Evolutionary conservation across 2,329 filamentous ascomycete species (phyloP).

Genomic region (Gliomastix tumulicola): DNA sequence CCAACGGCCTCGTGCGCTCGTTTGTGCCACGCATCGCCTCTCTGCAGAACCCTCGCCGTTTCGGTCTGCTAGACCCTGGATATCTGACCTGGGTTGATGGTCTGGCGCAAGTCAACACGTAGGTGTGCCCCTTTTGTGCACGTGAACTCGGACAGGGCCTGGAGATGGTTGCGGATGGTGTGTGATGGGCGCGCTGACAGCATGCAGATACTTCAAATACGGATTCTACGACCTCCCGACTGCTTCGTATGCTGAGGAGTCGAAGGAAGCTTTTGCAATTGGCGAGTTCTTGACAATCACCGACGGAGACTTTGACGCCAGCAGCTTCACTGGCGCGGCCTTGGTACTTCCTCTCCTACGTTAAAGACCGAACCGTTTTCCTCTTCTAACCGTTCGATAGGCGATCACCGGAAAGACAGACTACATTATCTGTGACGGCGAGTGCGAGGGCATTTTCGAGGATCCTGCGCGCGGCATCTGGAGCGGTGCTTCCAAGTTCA

Average conservation of each 20-base stretch:
- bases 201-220: constrained; percentile 9
- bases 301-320: constrained; percentile 10
- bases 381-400: background rate
- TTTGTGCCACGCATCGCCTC: constrained; percentile 9
- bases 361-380: background rate
- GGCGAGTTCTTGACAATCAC: constrained; percentile 9
- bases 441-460: constrained; percentile 16
- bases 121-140: too few relatives aligned
- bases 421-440: constrained; percentile 15
- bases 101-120: constrained; percentile 6
- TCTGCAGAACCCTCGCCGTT: constrained; percentile 6
- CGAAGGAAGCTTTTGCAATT: constrained; percentile 9
- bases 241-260: constrained; percentile 7
- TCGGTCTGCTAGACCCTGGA: constrained; percentile 2
- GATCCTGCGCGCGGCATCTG: constrained; percentile 11
- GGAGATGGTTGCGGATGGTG: background rate
- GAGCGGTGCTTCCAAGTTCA: constrained; percentile 9
- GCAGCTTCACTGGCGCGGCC: constrained; percentile 9
- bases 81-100: constrained; percentile 9
- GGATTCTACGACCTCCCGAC: constrained; percentile 8
- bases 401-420: constrained; percentile 9
- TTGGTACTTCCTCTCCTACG: constrained; percentile 3
- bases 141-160: too few relatives aligned
- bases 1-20: constrained; percentile 7
- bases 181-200: background rate